Conservation (phyloP, 176 grass and related monocot species). For the Triticum turgidum region DNA sequence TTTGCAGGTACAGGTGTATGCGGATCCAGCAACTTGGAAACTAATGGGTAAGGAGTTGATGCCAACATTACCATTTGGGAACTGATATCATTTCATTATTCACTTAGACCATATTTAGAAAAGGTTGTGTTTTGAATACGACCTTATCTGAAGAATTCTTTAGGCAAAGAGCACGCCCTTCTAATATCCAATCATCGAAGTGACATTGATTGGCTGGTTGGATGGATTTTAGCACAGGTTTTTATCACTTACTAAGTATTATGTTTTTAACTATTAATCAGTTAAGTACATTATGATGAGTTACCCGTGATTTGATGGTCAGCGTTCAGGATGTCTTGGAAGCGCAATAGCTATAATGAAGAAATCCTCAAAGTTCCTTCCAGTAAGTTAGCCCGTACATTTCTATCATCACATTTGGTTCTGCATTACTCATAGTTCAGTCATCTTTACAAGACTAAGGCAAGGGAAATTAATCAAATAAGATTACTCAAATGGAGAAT, state of each 20-base stretch:
- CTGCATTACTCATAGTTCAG: neutral
- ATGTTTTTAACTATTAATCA: neutral
- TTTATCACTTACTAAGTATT: slow-evolving; percentile 1
- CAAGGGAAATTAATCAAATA: neutral
- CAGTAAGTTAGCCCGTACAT: slow-evolving; percentile 10
- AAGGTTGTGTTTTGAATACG: neutral
- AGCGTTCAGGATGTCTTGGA: slow-evolving; percentile 26
- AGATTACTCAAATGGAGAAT: neutral
- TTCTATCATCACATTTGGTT: neutral
- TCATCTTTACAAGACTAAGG: neutral
- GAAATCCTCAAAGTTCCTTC: slow-evolving; percentile 19
- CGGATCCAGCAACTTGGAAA: slow-evolving; percentile 6
- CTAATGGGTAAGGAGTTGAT: slow-evolving; percentile 60
- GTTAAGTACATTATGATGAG: slow-evolving; percentile 6
- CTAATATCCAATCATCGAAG: slow-evolving; percentile 22
- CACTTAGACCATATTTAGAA: slow-evolving; percentile 15
- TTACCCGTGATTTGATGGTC: slow-evolving; percentile 2
- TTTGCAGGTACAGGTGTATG: slow-evolving; percentile 16
- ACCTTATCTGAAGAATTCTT: slow-evolving; percentile 5
- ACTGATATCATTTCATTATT: slow-evolving; percentile 26
- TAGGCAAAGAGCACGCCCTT: slow-evolving; percentile 24
- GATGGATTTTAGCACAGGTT: slow-evolving; percentile 29
- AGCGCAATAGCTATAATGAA: slow-evolving; percentile 22
- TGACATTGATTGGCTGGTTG: slow-evolving; percentile 24
- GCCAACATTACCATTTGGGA: neutral